Evolutionary conservation across 2,329 filamentous ascomycete species (phyloP).

Genomic region (Fusarium nisikadoi): DNA sequence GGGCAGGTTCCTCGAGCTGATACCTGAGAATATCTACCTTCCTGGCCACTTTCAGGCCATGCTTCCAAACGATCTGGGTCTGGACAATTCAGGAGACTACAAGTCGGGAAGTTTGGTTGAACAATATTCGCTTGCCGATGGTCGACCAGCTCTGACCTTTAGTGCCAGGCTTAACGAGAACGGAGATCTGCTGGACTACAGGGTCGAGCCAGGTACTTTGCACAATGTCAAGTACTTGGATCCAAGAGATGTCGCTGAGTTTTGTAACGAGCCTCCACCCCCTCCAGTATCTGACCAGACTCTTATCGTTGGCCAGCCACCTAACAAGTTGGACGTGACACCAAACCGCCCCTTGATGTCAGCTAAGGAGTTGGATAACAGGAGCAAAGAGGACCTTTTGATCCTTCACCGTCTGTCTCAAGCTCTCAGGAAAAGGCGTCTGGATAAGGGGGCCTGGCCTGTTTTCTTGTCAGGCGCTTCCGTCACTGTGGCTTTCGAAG

Average conservation of each 20-base stretch:
- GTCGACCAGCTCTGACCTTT: slow-evolving; percentile 68
- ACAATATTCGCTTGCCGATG: slow-evolving; percentile 64
- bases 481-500: slow-evolving; percentile 57
- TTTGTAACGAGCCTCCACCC: slow-evolving; percentile 52
- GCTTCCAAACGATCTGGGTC: slow-evolving; percentile 57
- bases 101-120: slow-evolving; percentile 56
- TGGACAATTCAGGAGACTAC: slow-evolving; percentile 45
- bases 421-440: slow-evolving; percentile 55
- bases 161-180: slow-evolving; percentile 65
- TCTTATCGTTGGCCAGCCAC: slow-evolving; percentile 46
- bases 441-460: slow-evolving; percentile 62
- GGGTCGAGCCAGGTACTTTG: slow-evolving; percentile 65
- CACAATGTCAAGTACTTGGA: slow-evolving; percentile 67
- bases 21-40: slow-evolving; percentile 69
- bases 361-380: slow-evolving; percentile 54
- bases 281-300: slow-evolving; percentile 35
- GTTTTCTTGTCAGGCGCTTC: slow-evolving; percentile 57
- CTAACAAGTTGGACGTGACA: slow-evolving; percentile 7
- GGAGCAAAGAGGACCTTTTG: slow-evolving; percentile 58
- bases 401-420: slow-evolving; percentile 60
- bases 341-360: slow-evolving; percentile 57
- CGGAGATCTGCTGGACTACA: slow-evolving; percentile 65
- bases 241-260: slow-evolving; percentile 59
- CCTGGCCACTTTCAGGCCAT: slow-evolving; percentile 68
- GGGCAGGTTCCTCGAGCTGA: slow-evolving; percentile 69